These are phyloP conservation scores for Annona squamosa DNA, from an alignment of 164 flowering plant species.

Conservation along the genomic window DNA sequence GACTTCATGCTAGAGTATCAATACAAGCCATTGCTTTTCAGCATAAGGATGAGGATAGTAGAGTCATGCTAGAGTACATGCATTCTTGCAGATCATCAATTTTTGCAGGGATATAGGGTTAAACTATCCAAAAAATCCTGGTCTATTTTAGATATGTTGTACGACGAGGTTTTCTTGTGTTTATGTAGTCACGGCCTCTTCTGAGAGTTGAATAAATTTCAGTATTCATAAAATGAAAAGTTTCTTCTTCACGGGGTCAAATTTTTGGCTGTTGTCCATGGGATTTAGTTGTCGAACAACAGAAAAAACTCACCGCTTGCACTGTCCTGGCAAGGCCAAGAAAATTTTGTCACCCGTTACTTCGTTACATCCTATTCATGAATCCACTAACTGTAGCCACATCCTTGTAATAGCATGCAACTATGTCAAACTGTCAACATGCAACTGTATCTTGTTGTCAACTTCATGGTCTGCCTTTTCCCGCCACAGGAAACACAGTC, in stretches of 20 bases:
- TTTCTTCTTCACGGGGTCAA: not conserved
- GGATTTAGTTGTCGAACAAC: not conserved
- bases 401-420: not conserved
- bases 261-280: not conserved
- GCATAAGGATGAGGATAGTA: no score
- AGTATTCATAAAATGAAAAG: not conserved
- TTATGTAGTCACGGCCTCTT: not conserved
- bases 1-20: no score
- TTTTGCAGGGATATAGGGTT: no score
- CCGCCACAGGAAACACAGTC: slow-evolving; percentile 32
- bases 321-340: not conserved
- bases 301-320: not conserved
- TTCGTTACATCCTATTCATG: not conserved
- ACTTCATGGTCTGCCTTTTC: not conserved
- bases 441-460: not conserved
- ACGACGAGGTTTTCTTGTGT: not conserved
- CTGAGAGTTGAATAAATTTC: not conserved
- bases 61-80: no score
- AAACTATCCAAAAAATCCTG: no score
- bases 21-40: no score
- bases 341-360: not conserved
- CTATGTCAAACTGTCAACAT: not conserved
- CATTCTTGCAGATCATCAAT: no score
- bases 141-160: no score
- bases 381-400: not conserved